Percentiles rank a stretch among this genome's conserved stretches.
Evolutionary conservation across 306 rosid species (phyloP).

Genomic region (Datisca glomerata): DNA sequence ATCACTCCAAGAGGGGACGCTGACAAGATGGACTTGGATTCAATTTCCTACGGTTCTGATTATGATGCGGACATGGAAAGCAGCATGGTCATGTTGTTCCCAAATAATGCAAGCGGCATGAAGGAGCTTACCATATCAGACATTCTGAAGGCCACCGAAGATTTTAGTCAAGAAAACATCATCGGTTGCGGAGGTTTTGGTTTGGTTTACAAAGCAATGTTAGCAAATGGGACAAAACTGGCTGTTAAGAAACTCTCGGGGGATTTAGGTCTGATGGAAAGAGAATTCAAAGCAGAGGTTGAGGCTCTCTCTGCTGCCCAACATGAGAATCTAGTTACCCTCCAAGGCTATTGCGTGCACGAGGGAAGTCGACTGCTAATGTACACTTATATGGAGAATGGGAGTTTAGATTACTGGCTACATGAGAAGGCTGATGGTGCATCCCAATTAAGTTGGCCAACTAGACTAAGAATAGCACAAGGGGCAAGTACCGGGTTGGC

Average conservation of each 20-base stretch:
- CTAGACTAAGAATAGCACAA: constrained; percentile 46
- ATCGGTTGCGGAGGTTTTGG: constrained; percentile 96
- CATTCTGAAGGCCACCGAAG: constrained; percentile 75
- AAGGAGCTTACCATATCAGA: constrained; percentile 73
- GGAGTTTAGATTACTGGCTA: constrained; percentile 91
- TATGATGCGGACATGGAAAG: constrained; percentile 43
- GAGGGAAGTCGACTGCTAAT: constrained; percentile 69
- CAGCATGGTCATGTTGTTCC: constrained; percentile 75
- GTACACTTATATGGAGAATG: constrained; percentile 84
- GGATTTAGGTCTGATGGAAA: constrained; percentile 82
- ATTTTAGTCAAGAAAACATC: constrained; percentile 86
- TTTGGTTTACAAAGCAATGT: constrained; percentile 79
- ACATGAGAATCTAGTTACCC: constrained; percentile 77
- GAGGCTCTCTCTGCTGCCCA: constrained; percentile 85
- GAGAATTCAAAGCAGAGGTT: constrained; percentile 92
- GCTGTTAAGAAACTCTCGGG: constrained; percentile 96
- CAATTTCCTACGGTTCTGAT: constrained; percentile 43
- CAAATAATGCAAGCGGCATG: constrained; percentile 40
- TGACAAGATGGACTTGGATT: constrained; percentile 59
- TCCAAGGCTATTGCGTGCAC: constrained; percentile 83
- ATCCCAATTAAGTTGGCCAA: constrained; percentile 72
- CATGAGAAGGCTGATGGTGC: constrained; percentile 82
- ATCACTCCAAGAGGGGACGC: constrained; percentile 64
- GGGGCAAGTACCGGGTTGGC: constrained; percentile 76
- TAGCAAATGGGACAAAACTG: constrained; percentile 52